Evolutionary conservation across 495 filamentous ascomycete species (phyloP).

Genomic region (Podospora sp.): DNA sequence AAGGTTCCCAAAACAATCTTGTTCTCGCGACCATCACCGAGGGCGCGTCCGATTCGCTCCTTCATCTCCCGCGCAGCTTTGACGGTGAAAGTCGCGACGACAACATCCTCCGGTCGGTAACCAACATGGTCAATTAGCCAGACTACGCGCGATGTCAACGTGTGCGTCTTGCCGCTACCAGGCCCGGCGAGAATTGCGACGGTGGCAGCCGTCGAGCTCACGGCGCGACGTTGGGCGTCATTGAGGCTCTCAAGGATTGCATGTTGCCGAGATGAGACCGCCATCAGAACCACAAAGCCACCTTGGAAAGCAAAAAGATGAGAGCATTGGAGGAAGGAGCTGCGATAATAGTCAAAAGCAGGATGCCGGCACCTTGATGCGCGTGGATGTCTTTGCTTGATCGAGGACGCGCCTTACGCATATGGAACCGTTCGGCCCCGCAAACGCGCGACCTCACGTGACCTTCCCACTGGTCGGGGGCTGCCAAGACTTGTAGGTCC

Average conservation of each 20-base stretch:
- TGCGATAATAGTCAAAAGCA: neutral
- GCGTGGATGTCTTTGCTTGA: neutral
- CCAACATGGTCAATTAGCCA: conserved; percentile 83
- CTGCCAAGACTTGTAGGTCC: too few relatives aligned
- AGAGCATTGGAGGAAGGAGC: neutral
- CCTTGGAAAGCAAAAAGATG: neutral
- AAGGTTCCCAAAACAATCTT: conserved; percentile 91
- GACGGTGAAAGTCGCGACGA: conserved; percentile 97
- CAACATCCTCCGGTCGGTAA: conserved; percentile 85
- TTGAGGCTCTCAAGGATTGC: conserved; percentile 72
- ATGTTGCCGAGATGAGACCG: conserved; percentile 21
- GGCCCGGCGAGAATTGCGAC: conserved; percentile 90
- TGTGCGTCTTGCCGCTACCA: conserved; percentile 90
- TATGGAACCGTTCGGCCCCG: neutral
- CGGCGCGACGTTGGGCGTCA: conserved; percentile 77
- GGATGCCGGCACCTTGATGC: neutral
- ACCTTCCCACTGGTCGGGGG: neutral
- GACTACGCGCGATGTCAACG: conserved; percentile 89
- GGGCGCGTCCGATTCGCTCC: conserved; percentile 73
- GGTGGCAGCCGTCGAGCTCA: conserved; percentile 74
- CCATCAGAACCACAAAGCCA: neutral
- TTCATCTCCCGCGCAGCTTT: conserved; percentile 98
- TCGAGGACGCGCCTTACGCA: neutral
- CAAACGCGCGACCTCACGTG: neutral
- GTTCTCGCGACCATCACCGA: conserved; percentile 76